phyloP scores from a whole-genome alignment of 1,284 basidiomycete species.

The Boletus semigastroideus region DNA sequence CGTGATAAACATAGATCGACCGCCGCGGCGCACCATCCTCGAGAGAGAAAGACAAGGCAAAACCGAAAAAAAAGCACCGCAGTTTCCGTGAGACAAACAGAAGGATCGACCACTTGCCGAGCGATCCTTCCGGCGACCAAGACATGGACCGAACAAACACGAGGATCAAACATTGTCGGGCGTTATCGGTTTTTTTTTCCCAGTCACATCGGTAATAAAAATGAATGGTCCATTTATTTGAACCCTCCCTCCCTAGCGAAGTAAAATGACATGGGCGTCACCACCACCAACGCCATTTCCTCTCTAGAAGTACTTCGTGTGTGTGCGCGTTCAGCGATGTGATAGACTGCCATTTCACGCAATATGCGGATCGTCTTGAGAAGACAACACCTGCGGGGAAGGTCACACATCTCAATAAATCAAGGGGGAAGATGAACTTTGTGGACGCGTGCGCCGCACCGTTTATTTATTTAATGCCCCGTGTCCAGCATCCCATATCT shows the following conservation, averaged over 20 bases:
- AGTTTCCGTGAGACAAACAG: background rate
- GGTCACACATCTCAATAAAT: conserved; percentile 2
- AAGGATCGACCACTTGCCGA: conserved; percentile 8
- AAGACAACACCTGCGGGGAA: conserved; percentile 13
- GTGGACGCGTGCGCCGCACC: conserved; percentile 11
- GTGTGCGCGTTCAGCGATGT: conserved; percentile 2
- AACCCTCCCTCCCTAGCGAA: background rate
- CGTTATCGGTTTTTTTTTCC: conserved; percentile 1
- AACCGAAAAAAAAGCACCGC: background rate
- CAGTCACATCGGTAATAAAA: conserved; percentile 19
- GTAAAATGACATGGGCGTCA: conserved; percentile 8
- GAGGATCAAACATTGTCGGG: background rate
- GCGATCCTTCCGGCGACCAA: background rate
- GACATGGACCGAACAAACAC: conserved; percentile 3
- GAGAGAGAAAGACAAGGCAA: background rate
- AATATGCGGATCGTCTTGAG: conserved; percentile 23
- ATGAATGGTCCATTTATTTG: background rate
- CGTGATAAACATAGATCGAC: background rate
- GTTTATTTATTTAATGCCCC: too few relatives aligned
- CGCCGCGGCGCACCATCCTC: background rate
- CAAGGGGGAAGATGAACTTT: conserved; percentile 6
- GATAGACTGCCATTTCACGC: background rate
- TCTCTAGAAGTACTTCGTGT: conserved; percentile 1
- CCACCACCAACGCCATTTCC: conserved; percentile 8
- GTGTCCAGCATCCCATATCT: conserved; percentile 3